A percentile compares a stretch with the other conserved stretches of the same genome.
Conservation (phyloP, 495 filamentous ascomycete genomes). For the Pseudoneurospora amorphoporcata region DNA sequence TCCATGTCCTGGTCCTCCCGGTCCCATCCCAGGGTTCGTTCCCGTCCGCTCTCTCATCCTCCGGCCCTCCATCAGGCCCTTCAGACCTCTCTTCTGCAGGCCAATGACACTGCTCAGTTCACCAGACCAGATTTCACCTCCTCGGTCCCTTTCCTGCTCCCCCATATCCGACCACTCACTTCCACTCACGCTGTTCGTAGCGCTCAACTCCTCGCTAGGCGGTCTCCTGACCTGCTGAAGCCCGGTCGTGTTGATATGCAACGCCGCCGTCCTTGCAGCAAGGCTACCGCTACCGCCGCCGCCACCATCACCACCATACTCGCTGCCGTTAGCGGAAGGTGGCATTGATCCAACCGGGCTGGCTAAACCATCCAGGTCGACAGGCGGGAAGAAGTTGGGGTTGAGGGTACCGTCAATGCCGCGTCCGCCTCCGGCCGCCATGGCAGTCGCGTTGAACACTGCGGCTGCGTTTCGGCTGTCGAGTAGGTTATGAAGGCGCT, state of each 20-base stretch:
- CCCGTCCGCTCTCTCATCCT: constrained; percentile 62
- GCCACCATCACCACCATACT: not conserved
- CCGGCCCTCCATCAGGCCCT: constrained; percentile 91
- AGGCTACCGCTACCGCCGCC: constrained; percentile 7
- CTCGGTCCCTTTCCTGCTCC: constrained; percentile 22
- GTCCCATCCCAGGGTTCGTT: constrained; percentile 10
- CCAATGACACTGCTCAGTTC: constrained; percentile 91
- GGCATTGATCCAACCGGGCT: constrained; percentile 13
- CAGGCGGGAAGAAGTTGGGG: constrained; percentile 34
- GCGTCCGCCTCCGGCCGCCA: constrained; percentile 89
- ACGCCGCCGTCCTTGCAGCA: constrained; percentile 11
- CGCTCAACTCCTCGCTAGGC: constrained; percentile 39
- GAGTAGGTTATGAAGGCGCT: constrained; percentile 80
- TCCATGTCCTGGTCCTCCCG: not conserved
- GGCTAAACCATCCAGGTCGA: constrained; percentile 15
- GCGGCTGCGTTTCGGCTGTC: constrained; percentile 91
- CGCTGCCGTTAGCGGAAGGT: constrained; percentile 16
- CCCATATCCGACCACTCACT: constrained; percentile 38
- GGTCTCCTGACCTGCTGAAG: constrained; percentile 22
- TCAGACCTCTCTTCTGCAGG: constrained; percentile 82
- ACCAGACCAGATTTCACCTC: constrained; percentile 63
- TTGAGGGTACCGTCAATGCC: constrained; percentile 47
- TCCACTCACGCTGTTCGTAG: constrained; percentile 35
- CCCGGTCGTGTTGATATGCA: constrained; percentile 30
- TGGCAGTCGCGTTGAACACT: constrained; percentile 95